A percentile compares a stretch with the other conserved stretches of the same genome.
These are phyloP conservation scores for Hypoxylon sp. DNA, from an alignment of 2,329 filamentous ascomycete species.

Conservation along the genomic window DNA sequence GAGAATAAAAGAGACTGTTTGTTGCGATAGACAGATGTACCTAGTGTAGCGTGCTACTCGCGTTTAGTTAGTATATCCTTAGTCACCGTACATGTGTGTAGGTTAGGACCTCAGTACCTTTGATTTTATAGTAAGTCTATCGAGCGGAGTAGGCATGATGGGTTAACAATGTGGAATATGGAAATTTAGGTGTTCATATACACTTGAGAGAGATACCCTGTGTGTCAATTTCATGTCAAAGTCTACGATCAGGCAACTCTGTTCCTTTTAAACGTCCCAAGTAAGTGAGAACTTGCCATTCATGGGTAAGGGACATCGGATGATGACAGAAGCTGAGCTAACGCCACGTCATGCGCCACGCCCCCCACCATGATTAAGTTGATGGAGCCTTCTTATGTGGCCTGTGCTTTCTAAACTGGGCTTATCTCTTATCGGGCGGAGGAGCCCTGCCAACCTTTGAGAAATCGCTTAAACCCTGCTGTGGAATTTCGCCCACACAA, in stretches of 20 bases:
- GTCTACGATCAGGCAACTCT: conserved; percentile 45
- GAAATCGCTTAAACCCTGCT: conserved; percentile 46
- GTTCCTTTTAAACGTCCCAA: conserved; percentile 35
- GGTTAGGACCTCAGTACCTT: conserved; percentile 66
- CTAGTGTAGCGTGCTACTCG: conserved; percentile 76
- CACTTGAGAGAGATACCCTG: conserved; percentile 5
- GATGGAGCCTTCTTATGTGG: conserved; percentile 26
- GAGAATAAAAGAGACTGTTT: conserved; percentile 16
- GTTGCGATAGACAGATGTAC: conserved; percentile 59
- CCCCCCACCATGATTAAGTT: conserved; percentile 9
- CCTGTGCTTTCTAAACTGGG: conserved; percentile 27
- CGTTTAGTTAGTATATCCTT: conserved; percentile 21
- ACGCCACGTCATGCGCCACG: conserved; percentile 48
- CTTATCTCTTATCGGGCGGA: conserved; percentile 34
- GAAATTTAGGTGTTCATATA: conserved; percentile 13
- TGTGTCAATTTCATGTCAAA: conserved; percentile 33
- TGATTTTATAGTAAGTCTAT: conserved; percentile 75
- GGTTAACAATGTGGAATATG: conserved; percentile 3
- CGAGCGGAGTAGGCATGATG: conserved; percentile 78
- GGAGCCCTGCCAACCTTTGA: conserved; percentile 27
- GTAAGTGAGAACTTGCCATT: conserved; percentile 11
- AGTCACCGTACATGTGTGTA: not conserved
- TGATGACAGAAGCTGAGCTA: conserved; percentile 20
- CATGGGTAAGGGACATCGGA: conserved; percentile 3
- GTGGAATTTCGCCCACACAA: conserved; percentile 52